Evolutionary conservation across 441 rosid genomes (phyloP).

Genomic region (Gossypium lobatum): DNA sequence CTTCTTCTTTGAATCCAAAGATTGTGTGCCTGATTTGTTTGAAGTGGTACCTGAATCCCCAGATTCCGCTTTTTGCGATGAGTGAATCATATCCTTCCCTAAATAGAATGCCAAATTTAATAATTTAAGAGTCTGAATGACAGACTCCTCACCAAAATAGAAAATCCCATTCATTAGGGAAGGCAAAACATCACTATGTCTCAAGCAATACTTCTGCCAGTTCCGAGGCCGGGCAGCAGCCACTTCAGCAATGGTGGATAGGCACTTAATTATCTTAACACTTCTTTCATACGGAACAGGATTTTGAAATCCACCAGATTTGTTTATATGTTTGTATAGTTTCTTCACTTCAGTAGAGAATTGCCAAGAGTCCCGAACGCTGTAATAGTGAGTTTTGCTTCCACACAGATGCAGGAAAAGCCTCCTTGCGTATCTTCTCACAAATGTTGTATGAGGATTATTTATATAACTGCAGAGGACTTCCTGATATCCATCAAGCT

Average conservation of each 20-base stretch:
- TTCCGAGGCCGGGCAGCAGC: slow-evolving; percentile 96
- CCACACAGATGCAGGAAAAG: slow-evolving; percentile 98
- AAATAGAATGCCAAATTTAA: slow-evolving; percentile 87
- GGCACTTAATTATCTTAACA: slow-evolving; percentile 93
- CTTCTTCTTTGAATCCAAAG: slow-evolving; percentile 87
- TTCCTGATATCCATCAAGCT: slow-evolving; percentile 97
- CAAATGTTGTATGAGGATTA: slow-evolving; percentile 92
- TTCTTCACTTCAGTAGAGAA: slow-evolving; percentile 88
- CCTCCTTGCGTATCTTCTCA: slow-evolving; percentile 97
- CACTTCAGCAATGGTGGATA: slow-evolving; percentile 94
- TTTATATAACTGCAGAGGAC: slow-evolving; percentile 97
- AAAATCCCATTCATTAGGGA: slow-evolving; percentile 79
- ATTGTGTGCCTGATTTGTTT: slow-evolving; percentile 64
- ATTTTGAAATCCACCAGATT: slow-evolving; percentile 93
- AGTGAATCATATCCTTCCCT: slow-evolving; percentile 78
- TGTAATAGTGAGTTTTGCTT: slow-evolving; percentile 97
- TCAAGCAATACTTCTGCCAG: slow-evolving; percentile 99
- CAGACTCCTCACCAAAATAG: slow-evolving; percentile 94
- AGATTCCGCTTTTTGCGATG: slow-evolving; percentile 63
- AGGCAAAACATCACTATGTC: slow-evolving; percentile 82
- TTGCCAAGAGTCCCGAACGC: slow-evolving; percentile 98
- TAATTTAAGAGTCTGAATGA: slow-evolving; percentile 89
- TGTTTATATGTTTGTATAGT: slow-evolving; percentile 82
- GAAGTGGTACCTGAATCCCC: slow-evolving; percentile 64
- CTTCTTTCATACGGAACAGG: slow-evolving; percentile 89